phyloP scores from a whole-genome alignment of 2,329 filamentous ascomycete genomes.

The Ophiognomonia clavigignenti-juglandacearum region DNA sequence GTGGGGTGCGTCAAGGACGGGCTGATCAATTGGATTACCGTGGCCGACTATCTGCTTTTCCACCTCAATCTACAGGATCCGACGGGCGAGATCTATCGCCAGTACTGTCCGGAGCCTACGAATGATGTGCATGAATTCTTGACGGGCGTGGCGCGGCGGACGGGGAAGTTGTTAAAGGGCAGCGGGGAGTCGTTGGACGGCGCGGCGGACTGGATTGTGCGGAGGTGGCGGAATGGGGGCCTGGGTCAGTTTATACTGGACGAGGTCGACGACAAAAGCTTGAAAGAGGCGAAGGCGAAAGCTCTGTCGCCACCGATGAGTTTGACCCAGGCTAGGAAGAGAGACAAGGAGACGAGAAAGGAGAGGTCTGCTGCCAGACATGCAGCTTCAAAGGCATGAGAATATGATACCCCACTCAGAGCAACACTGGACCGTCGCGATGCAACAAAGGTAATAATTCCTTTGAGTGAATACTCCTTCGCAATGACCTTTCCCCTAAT shows the following conservation, averaged over 20 bases:
- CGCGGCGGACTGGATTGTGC: slow-evolving; percentile 74
- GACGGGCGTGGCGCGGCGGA: slow-evolving; percentile 63
- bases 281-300: slow-evolving; percentile 44
- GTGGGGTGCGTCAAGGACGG: slow-evolving; percentile 89
- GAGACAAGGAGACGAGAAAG: slow-evolving; percentile 54
- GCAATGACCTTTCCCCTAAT: background rate
- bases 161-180: slow-evolving; percentile 71
- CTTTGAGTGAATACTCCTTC: background rate
- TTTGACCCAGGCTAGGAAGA: slow-evolving; percentile 64
- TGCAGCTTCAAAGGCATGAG: slow-evolving; percentile 1
- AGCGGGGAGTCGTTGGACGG: slow-evolving; percentile 66
- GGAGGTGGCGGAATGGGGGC: slow-evolving; percentile 73
- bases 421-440: background rate
- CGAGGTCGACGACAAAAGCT: slow-evolving; percentile 57
- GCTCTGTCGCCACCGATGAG: slow-evolving; percentile 49
- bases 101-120: slow-evolving; percentile 61
- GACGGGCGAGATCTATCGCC: slow-evolving; percentile 46
- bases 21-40: slow-evolving; percentile 68
- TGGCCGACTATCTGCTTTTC: slow-evolving; percentile 89
- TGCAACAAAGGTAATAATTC: background rate
- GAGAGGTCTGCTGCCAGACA: slow-evolving; percentile 28
- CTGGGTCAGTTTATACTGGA: slow-evolving; percentile 79
- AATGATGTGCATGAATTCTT: slow-evolving; percentile 79
- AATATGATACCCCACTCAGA: slow-evolving; percentile 13
- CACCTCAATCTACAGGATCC: slow-evolving; percentile 69